Conservation (phyloP, 805 yeast species). For the Yarrowia yakushimensis region DNA sequence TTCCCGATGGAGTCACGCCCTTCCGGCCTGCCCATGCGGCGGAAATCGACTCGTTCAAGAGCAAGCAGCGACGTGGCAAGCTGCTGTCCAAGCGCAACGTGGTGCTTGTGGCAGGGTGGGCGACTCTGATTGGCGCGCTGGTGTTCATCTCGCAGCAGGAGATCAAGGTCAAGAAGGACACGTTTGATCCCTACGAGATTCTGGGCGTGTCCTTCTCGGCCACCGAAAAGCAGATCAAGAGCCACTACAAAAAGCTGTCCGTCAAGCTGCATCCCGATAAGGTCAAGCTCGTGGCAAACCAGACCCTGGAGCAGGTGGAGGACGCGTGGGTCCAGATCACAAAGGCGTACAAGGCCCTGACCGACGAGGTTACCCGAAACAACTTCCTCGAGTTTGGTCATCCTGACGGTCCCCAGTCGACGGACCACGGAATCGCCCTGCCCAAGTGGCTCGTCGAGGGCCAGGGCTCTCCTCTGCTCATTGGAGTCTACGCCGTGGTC, state of each 20-base stretch:
- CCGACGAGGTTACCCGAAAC: conserved; percentile 80
- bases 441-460: conserved; percentile 90
- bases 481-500: conserved; percentile 62
- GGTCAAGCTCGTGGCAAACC: conserved; percentile 53
- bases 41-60: conserved; percentile 31
- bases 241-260: conserved; percentile 81
- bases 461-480: conserved; percentile 60
- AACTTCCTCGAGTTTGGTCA: conserved; percentile 88
- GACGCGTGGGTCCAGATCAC: conserved; percentile 74
- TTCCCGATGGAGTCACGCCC: conserved; percentile 4
- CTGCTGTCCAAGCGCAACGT: conserved; percentile 39
- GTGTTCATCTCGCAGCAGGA: conserved; percentile 39
- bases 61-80: conserved; percentile 33
- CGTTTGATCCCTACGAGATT: conserved; percentile 88
- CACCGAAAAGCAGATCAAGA: conserved; percentile 70
- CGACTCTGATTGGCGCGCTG: conserved; percentile 44
- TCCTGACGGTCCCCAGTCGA: conserved; percentile 95
- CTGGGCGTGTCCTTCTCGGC: conserved; percentile 70
- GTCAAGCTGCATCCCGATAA: conserved; percentile 93
- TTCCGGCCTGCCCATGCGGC: conserved; percentile 20
- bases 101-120: conserved; percentile 58
- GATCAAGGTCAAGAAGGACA: conserved; percentile 36
- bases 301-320: conserved; percentile 65
- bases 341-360: conserved; percentile 90
- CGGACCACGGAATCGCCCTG: conserved; percentile 88